phyloP scores from a whole-genome alignment of 2,329 filamentous ascomycete species.

The Curvularia lunata region DNA sequence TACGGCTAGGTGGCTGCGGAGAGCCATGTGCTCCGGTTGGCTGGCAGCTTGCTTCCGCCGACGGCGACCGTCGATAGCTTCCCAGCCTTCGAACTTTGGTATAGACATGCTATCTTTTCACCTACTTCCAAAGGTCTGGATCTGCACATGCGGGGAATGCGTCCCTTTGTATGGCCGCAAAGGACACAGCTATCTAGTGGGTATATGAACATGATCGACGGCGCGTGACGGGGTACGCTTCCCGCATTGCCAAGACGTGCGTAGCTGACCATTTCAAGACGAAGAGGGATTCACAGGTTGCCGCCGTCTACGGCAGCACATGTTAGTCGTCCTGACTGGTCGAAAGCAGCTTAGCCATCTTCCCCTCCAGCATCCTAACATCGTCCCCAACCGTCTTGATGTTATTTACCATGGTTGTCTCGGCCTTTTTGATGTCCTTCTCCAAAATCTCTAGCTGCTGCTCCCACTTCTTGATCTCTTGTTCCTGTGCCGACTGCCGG shows the following conservation, averaged over 20 bases:
- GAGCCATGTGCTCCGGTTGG: slow-evolving; percentile 26
- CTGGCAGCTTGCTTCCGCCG: slow-evolving; percentile 10
- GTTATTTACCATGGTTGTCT: slow-evolving; percentile 75
- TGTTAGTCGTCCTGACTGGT: slow-evolving; percentile 13
- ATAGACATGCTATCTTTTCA: background rate
- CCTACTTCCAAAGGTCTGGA: background rate
- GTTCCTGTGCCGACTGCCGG: slow-evolving; percentile 79
- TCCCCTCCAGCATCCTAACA: slow-evolving; percentile 84
- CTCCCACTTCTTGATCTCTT: slow-evolving; percentile 85
- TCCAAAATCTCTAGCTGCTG: slow-evolving; percentile 82
- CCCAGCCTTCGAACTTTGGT: slow-evolving; percentile 1
- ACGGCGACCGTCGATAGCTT: slow-evolving; percentile 9
- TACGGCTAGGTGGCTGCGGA: slow-evolving; percentile 14
- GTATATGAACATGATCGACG: slow-evolving; percentile 17
- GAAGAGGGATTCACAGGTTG: background rate
- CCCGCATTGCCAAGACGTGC: background rate
- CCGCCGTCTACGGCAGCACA: background rate
- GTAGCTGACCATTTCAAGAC: slow-evolving; percentile 7
- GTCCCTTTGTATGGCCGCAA: slow-evolving; percentile 1
- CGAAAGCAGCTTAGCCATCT: slow-evolving; percentile 61
- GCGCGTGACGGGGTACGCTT: slow-evolving; percentile 3
- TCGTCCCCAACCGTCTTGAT: slow-evolving; percentile 84
- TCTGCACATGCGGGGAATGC: slow-evolving; percentile 2
- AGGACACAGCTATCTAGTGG: slow-evolving; percentile 14
- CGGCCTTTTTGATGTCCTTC: slow-evolving; percentile 71